These are phyloP conservation scores for Hyaloscypha variabilis DNA, from an alignment of 495 filamentous ascomycete genomes.

Conservation along the genomic window DNA sequence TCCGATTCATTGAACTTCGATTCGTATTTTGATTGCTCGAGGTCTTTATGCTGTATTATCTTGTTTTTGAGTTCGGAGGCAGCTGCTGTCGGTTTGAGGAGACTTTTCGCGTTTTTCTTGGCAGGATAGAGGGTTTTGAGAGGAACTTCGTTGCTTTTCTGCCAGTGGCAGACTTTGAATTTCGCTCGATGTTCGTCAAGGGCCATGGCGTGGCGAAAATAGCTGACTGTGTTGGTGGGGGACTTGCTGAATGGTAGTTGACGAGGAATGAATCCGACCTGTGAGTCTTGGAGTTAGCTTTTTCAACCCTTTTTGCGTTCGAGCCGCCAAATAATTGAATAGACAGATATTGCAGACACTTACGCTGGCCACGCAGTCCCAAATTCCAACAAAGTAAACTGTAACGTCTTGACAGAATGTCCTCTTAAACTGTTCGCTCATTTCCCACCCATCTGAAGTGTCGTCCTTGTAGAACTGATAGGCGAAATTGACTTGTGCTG, in stretches of 20 bases:
- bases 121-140: neutral
- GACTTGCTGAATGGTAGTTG: constrained; percentile 40
- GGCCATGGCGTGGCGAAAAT: constrained; percentile 43
- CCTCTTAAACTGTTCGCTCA: constrained; percentile 41
- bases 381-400: constrained; percentile 43
- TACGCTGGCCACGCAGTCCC: constrained; percentile 44
- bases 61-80: neutral
- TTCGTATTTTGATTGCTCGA: neutral
- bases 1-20: too few relatives aligned
- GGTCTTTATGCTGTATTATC: neutral
- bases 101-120: too few relatives aligned
- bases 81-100: neutral
- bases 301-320: neutral
- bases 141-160: constrained; percentile 27
- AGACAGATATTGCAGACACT: constrained; percentile 31
- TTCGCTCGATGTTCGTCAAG: constrained; percentile 43
- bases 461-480: constrained; percentile 45
- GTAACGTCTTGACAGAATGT: constrained; percentile 43
- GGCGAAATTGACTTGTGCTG: constrained; percentile 39
- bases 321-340: neutral
- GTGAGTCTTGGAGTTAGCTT: neutral
- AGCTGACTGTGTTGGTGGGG: constrained; percentile 37
- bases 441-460: constrained; percentile 36
- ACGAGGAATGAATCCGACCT: neutral
- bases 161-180: constrained; percentile 41